A percentile compares a stretch with the other conserved stretches of the same genome.
Conservation (phyloP, 2,329 filamentous ascomycete species). For the Xylariales sp. region DNA sequence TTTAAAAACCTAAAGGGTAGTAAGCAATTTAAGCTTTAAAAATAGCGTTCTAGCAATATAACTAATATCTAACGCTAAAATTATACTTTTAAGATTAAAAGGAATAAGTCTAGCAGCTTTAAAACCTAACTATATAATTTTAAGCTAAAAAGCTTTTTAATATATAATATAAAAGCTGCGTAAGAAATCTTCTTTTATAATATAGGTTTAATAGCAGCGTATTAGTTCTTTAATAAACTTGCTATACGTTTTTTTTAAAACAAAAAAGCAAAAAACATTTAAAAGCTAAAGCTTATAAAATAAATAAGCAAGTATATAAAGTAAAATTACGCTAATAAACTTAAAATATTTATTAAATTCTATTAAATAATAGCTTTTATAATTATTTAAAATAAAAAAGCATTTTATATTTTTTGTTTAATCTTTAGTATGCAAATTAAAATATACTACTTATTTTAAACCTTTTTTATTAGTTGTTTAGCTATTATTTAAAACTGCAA, state of each 20-base stretch:
- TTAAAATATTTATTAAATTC: slow-evolving; percentile 5
- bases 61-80: no score
- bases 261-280: neutral
- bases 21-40: neutral
- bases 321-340: neutral
- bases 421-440: neutral
- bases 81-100: no score
- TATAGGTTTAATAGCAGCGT: no score
- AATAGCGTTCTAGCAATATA: neutral
- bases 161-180: no score
- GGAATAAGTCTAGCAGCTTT: no score
- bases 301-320: neutral
- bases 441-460: neutral
- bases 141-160: no score
- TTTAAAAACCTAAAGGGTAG: neutral
- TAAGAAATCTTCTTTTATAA: no score
- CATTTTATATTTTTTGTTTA: neutral
- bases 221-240: no score
- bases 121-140: no score
- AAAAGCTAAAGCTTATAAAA: slow-evolving; percentile 9
- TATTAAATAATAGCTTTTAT: slow-evolving; percentile 7
- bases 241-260: no score
- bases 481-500: no score
- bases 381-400: slow-evolving; percentile 2
- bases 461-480: no score